phyloP scores from a whole-genome alignment of 192 early-diverging fungal genomes.

The Funneliformis geosporum region DNA sequence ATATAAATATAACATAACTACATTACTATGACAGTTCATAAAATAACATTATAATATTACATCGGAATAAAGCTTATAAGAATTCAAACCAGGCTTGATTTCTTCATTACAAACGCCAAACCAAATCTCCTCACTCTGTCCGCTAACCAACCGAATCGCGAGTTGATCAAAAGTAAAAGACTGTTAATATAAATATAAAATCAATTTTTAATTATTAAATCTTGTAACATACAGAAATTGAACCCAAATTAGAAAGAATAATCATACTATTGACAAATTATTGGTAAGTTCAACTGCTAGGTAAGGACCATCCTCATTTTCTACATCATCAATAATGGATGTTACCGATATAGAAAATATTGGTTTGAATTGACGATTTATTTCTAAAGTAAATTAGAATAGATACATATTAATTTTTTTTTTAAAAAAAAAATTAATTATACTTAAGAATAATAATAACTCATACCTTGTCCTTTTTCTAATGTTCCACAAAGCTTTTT shows the following conservation, averaged over 20 bases:
- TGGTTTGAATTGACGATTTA: conserved; percentile 50
- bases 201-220: not conserved
- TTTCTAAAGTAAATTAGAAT: conserved; percentile 41
- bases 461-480: conserved; percentile 34
- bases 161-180: conserved; percentile 50
- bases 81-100: conserved; percentile 55
- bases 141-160: conserved; percentile 50
- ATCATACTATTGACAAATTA: conserved; percentile 55
- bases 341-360: conserved; percentile 56
- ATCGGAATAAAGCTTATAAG: conserved; percentile 51
- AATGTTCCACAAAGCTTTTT: conserved; percentile 26
- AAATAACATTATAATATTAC: conserved; percentile 35
- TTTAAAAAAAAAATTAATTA: not conserved
- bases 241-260: not conserved
- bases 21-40: not conserved
- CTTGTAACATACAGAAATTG: not conserved
- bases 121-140: conserved; percentile 54
- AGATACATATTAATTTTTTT: not conserved
- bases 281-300: conserved; percentile 57
- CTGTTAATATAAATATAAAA: conserved; percentile 28
- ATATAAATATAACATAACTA: too few species aligned
- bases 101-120: conserved; percentile 47
- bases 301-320: conserved; percentile 55
- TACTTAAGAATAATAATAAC: not conserved
- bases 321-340: conserved; percentile 60